A percentile compares a stretch with the other conserved stretches of the same genome.
Evolutionary conservation across 768 basidiomycete genomes (phyloP).

Genomic region (Tricholoma sp.): DNA sequence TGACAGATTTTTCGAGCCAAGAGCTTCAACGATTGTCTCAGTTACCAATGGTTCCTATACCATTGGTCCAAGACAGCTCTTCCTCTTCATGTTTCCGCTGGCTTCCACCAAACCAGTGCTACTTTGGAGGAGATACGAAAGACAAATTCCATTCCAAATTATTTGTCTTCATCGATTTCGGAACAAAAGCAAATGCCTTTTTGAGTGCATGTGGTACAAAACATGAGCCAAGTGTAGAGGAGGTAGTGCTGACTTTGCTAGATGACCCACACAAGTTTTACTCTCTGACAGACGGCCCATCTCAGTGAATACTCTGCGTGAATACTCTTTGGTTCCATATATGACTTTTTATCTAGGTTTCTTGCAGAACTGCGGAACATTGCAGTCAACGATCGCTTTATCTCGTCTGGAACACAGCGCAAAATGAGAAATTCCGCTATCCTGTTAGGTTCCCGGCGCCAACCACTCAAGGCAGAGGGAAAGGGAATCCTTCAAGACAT

Average conservation of each 20-base stretch:
- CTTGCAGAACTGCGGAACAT: constrained; percentile 79
- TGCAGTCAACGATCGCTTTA: constrained; percentile 64
- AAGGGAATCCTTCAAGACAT: constrained; percentile 32
- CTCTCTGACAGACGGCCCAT: constrained; percentile 60
- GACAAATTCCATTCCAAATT: constrained; percentile 71
- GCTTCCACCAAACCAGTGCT: constrained; percentile 64
- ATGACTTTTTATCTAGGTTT: constrained; percentile 46
- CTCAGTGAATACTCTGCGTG: constrained; percentile 42
- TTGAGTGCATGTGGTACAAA: constrained; percentile 84
- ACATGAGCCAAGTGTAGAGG: constrained; percentile 81
- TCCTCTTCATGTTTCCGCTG: constrained; percentile 29
- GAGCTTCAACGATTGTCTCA: constrained; percentile 56
- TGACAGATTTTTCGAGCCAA: constrained; percentile 49
- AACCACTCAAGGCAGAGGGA: constrained; percentile 28
- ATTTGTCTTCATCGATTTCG: constrained; percentile 89
- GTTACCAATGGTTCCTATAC: constrained; percentile 64
- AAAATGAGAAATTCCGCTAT: constrained; percentile 71
- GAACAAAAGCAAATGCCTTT: constrained; percentile 75
- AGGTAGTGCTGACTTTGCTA: constrained; percentile 67
- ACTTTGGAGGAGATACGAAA: constrained; percentile 48
- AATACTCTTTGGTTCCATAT: neutral
- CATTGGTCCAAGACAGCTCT: constrained; percentile 22
- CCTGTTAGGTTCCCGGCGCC: constrained; percentile 69
- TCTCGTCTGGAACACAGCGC: constrained; percentile 45
- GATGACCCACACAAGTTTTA: constrained; percentile 69